A percentile compares a stretch with the other conserved stretches of the same genome.
Conservation (phyloP, 768 basidiomycete genomes). For the Antrodiella citrinella region DNA sequence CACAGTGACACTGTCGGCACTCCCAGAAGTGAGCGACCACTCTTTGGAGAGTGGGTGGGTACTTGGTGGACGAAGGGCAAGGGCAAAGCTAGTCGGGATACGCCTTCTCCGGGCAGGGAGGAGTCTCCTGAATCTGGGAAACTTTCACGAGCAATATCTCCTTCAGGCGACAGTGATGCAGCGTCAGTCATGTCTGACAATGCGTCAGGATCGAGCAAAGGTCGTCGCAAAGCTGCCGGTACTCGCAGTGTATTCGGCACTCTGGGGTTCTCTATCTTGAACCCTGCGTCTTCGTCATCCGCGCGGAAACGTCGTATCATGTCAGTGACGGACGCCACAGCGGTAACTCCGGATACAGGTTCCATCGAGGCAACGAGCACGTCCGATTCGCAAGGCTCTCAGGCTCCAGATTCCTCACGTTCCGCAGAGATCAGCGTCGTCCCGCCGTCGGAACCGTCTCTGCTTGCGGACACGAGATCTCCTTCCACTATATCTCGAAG, state of each 20-base stretch:
- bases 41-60: slow-evolving; percentile 70
- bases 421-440: neutral
- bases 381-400: neutral
- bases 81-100: slow-evolving; percentile 18
- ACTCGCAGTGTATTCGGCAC: slow-evolving; percentile 66
- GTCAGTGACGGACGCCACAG: slow-evolving; percentile 14
- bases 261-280: slow-evolving; percentile 60
- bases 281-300: slow-evolving; percentile 28
- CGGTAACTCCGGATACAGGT: slow-evolving; percentile 3
- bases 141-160: neutral
- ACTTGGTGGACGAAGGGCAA: slow-evolving; percentile 60
- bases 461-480: neutral
- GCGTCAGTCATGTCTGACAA: neutral
- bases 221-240: slow-evolving; percentile 29
- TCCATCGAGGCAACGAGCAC: neutral
- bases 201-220: neutral
- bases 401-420: neutral
- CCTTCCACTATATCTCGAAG: neutral
- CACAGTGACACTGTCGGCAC: neutral
- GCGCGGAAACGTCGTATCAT: slow-evolving; percentile 11
- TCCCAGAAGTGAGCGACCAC: slow-evolving; percentile 26
- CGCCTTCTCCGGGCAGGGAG: slow-evolving; percentile 10
- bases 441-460: neutral
- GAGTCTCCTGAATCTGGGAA: slow-evolving; percentile 2
- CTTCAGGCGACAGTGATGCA: neutral